phyloP scores from a whole-genome alignment of 139 green algal species.

The Chlamydomonas sp. region DNA sequence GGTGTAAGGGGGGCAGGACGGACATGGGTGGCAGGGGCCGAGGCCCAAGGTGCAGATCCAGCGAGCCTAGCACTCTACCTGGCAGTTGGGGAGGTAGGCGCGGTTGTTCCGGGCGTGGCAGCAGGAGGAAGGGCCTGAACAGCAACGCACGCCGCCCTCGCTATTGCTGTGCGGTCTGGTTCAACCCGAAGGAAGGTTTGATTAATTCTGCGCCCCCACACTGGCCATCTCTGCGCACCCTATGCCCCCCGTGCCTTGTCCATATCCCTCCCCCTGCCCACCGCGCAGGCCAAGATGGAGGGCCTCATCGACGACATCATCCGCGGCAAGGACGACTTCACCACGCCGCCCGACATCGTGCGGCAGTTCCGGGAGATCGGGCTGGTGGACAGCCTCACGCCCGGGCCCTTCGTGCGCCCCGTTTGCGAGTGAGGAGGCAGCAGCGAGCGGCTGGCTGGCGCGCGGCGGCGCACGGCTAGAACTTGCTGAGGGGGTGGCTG shows the following conservation, averaged over 20 bases:
- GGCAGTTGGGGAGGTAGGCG: too few relatives aligned
- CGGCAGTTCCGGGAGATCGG: conserved; percentile 40
- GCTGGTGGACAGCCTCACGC: conserved; percentile 55
- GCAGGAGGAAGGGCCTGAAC: too few relatives aligned
- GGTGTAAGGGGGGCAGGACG: not conserved
- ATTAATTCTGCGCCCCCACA: not conserved
- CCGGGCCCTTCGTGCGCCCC: conserved; percentile 8
- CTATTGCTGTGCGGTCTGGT: too few relatives aligned
- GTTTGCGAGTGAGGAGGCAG: too few relatives aligned
- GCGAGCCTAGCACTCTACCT: not conserved
- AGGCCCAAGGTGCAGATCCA: not conserved
- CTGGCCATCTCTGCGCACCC: not conserved
- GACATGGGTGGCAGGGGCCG: not conserved
- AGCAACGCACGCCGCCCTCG: too few relatives aligned
- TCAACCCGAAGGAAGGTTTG: not conserved
- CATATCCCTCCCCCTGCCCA: not conserved
- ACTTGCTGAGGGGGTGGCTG: too few relatives aligned
- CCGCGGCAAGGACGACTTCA: conserved; percentile 44
- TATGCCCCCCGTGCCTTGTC: not conserved
- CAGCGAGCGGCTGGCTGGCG: too few relatives aligned
- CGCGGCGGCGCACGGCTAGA: too few relatives aligned
- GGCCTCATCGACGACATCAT: conserved; percentile 64
- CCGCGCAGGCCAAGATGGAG: not conserved
- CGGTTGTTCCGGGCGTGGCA: too few relatives aligned
- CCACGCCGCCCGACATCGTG: conserved; percentile 48